Base-by-base conservation (phyloP, 1,284 basidiomycete genomes). In the Boletus mariae region DNA sequence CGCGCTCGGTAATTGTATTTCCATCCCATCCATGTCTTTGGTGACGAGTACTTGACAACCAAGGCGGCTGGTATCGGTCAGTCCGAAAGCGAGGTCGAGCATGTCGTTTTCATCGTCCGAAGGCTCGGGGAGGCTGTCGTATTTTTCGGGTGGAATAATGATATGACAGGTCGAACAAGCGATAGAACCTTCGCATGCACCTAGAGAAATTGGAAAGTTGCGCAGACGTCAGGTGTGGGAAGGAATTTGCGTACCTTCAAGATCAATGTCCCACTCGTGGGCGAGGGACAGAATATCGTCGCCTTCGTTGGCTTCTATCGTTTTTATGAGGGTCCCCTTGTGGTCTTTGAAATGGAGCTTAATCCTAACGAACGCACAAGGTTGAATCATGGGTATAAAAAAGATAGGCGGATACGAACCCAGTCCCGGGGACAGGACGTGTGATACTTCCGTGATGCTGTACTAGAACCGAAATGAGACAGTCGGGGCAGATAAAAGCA, bases 121-220 rank as follows among this genome's bases (percentile, higher is more conserved):
- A 1, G 96, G 94, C 66, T 98, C 95, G 2, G 91, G 87, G 2
- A 98, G 77, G 46, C 81, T 67, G 70, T 98, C 92, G 68, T 93
- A 98, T 55, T 86, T 78, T 61, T 93, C 85, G 10, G 84, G 84
- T 46, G 87, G 80, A 43, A 98, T 80, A 53, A 98, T 93, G 55
- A 98, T 86, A 70, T 99, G 96, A 70, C 97, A 99, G 37, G 97
- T 99, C 28, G 95, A 98, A 71, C 96, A 99, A 20, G 96, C 97
- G 51, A 98, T 84, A 1, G 93, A 97, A 45, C 93, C 91, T 78
- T 98, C 96, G 71, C 97, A 99, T 28, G 94, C 94, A 58, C 94
- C 92, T 95, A 23, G 35, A 38, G 13, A n/a, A 17, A 23, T 38
- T 29, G 4, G 5, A 29, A 17, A 17, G 26, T 44, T 31, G 28